phyloP scores from a whole-genome alignment of 495 filamentous ascomycete genomes.

The Amorphotheca resinae region DNA sequence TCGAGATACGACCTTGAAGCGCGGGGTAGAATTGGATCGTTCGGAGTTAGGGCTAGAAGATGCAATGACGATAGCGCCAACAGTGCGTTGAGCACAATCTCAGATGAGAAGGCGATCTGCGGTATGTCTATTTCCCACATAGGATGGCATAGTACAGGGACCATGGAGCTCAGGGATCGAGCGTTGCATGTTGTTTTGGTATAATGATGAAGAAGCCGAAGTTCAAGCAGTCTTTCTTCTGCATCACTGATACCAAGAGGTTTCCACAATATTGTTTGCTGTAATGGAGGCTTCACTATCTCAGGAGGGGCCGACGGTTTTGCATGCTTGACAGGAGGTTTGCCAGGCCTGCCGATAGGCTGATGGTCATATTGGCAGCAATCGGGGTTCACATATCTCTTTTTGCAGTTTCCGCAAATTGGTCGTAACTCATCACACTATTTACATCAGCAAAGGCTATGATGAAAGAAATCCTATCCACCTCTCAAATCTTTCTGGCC shows the following conservation, averaged over 20 bases:
- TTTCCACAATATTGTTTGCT: background rate
- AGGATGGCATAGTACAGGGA: background rate
- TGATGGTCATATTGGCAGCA: background rate
- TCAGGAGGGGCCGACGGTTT: background rate
- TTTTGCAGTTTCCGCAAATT: constrained; percentile 1
- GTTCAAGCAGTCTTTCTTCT: background rate
- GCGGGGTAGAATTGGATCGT: background rate
- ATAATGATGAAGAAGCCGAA: constrained; percentile 8
- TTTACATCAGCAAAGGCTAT: background rate
- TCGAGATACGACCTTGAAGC: constrained; percentile 4
- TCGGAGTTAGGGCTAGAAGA: constrained; percentile 1
- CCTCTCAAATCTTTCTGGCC: too few relatives aligned
- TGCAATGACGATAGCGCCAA: constrained; percentile 3
- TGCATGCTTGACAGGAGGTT: constrained; percentile 29
- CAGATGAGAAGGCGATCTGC: constrained; percentile 6
- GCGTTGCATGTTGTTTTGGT: background rate
- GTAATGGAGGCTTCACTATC: background rate
- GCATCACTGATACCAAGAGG: background rate
- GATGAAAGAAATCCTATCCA: background rate
- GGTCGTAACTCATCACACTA: constrained; percentile 6
- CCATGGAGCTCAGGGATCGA: background rate
- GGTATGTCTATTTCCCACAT: constrained; percentile 9
- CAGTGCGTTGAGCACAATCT: constrained; percentile 6
- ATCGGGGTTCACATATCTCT: background rate
- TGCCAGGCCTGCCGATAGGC: background rate